Evolutionary conservation across 176 grass and related monocot genomes (phyloP).

Genomic region (Aegilops umbellulata): DNA sequence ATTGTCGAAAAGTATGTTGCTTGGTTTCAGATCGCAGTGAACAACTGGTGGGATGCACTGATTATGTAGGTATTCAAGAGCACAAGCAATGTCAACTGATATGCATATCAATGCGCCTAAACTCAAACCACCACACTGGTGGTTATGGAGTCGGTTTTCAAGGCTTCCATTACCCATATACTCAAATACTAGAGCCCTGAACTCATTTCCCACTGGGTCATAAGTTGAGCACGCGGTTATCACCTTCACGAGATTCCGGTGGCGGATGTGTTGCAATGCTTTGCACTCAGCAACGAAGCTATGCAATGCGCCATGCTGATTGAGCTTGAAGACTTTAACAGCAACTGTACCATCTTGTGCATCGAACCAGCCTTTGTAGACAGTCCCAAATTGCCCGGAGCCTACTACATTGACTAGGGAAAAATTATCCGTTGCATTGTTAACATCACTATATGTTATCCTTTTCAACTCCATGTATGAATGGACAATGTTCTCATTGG

Average conservation of each 20-base stretch:
- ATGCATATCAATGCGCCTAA: not conserved
- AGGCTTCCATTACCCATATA: not conserved
- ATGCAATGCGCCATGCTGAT: not conserved
- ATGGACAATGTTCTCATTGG: not conserved
- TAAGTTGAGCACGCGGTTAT: not conserved
- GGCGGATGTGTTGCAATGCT: not conserved
- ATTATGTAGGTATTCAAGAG: not conserved
- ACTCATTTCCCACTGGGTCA: not conserved
- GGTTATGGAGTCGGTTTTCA: not conserved
- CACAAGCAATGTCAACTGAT: too few relatives aligned
- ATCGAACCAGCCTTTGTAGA: not conserved
- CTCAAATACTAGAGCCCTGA: not conserved
- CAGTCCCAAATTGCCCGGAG: not conserved
- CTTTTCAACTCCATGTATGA: not conserved
- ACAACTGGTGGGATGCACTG: not conserved
- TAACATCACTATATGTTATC: not conserved
- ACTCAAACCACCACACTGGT: too few relatives aligned
- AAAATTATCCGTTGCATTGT: not conserved
- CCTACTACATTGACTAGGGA: not conserved
- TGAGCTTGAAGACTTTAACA: not conserved
- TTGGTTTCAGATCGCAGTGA: not conserved
- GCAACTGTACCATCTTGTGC: not conserved
- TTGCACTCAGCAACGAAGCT: not conserved
- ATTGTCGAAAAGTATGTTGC: not conserved
- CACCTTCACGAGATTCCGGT: not conserved